Percentiles rank a stretch among this genome's conserved stretches.
Conservation (phyloP, 495 filamentous ascomycete species). For the Hyaloscypha bicolor region DNA sequence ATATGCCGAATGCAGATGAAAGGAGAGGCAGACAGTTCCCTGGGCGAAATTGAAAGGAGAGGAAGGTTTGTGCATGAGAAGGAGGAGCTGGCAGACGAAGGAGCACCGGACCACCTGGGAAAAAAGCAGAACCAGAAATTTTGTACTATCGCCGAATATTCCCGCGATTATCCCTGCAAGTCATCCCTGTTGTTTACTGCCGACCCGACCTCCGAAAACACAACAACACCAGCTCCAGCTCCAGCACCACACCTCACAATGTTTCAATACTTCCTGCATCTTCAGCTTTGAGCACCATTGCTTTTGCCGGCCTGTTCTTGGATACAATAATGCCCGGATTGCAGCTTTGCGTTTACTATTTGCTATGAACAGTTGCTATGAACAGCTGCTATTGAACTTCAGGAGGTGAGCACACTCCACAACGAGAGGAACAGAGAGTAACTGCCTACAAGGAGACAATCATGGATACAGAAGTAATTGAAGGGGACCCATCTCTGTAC, state of each 20-base stretch:
- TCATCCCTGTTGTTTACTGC: not conserved
- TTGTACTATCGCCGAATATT: not conserved
- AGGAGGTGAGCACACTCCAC: not conserved
- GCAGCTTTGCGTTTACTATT: not conserved
- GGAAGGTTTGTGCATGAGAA: not conserved
- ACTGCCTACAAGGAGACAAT: not conserved
- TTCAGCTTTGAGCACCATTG: not conserved
- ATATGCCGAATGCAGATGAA: conserved; percentile 13
- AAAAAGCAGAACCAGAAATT: not conserved
- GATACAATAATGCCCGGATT: not conserved
- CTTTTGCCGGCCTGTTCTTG: not conserved
- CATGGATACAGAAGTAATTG: conserved; percentile 19
- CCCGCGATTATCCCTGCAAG: not conserved
- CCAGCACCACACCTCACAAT: not conserved
- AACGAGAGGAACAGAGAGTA: not conserved
- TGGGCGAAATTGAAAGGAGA: conserved; percentile 3
- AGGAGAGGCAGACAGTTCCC: conserved; percentile 10
- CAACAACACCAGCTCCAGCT: not conserved
- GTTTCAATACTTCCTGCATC: not conserved
- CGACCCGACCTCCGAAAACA: not conserved
- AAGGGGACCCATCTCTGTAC: not conserved
- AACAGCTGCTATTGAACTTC: not conserved
- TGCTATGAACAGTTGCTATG: conserved; percentile 11
- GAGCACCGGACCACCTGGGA: not conserved
- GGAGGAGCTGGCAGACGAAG: not conserved